Evolutionary conservation across 2,329 filamentous ascomycete genomes (phyloP), one percentile per base, ranked within the genome.

Genomic region (Scleromitrula shiraiana): DNA sequence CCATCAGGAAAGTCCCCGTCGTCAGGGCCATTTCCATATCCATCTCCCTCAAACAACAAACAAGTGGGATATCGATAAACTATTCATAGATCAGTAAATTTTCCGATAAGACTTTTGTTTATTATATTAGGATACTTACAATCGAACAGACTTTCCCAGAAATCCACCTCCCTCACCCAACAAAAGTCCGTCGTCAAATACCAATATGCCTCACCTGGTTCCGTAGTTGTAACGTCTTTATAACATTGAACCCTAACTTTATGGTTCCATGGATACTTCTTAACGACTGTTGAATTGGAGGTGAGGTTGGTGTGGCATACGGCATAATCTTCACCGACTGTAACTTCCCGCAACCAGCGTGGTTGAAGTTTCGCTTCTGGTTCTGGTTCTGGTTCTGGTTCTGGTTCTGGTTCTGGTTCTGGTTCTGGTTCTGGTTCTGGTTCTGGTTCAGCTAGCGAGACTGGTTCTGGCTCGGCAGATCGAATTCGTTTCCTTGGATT

Each of bases 171-270:
- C 5, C 48, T 48, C 43, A 56, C 53, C 33, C 49, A 57, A 40
- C 53, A 57, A n/a, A 54, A 57, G 33, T 57, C 55, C 7, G 52
- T 56, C 17, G 55, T 57, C 37, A 52, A 27, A 22, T 55, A 52
- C 55, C 54, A 56, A 26, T 41, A 51, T 15, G 38, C 44, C 33
- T 50, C 49, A 24, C 50, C 49, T 17, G 19, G 26, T 37, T 49
- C 42, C 7, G 41, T 23, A 2, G 40, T 24, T 5, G 26, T 29
- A 23, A 7, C 23, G 19, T 32, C 6, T n/a, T 23, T 10, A 32
- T 41, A 41, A 7, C 43, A 46, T 23, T 46, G 43, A 7, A 46
- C 43, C 33, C 24, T 29, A 23, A 46, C 43, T 7, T 19, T 26
- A 15, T 46, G 43, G 40, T 46, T 9, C 35, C 35, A 46, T 10